Evolutionary conservation across 2,329 filamentous ascomycete species (phyloP), one percentile per base, ranked within the genome.

Genomic region (Thelonectria olida): DNA sequence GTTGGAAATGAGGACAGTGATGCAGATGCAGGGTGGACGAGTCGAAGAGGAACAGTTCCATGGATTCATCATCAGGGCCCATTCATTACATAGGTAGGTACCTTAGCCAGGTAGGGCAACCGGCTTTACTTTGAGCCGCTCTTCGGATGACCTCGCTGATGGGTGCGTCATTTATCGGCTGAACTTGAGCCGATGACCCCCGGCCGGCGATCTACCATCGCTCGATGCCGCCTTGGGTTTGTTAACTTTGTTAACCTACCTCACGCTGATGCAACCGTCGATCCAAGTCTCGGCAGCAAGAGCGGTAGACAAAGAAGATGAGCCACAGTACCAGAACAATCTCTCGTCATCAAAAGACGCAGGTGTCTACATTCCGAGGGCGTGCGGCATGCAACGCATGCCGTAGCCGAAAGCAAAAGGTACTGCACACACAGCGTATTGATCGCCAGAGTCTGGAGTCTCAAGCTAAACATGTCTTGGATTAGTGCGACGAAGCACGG

Each of bases 381-480:
- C 61, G 58, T 7, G 67, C 67, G 5, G 67, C 67, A 2, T 69
- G 67, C 50, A 63, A 64, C 17, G 61, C 54, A 7, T 69, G 67
- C 44, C 67, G 67, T n/a, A 34, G 61, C 15, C 53, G 65, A 25
- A 69, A 69, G 51, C 67, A 66, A 58, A 69, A 69, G 64, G 66
- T 66, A n/a, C 22, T 31, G 27, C 13, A 4, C 34, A n/a, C n/a
- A n/a, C n/a, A n/a, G n/a, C n/a, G n/a, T n/a, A n/a, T n/a, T n/a
- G n/a, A n/a, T n/a, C n/a, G n/a, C n/a, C n/a, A n/a, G n/a, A n/a
- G n/a, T n/a, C n/a, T n/a, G n/a, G n/a, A n/a, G n/a, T n/a, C 20
- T 19, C 53, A 17, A 45, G 19, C 57, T 10, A 28, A 28, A 5
- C 8, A 7, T 27, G 13, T n/a, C 8, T 13, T 41, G 19, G 17